A percentile compares a stretch with the other conserved stretches of the same genome.
Evolutionary conservation across 1,139 yeast genomes (phyloP).

Genomic region (Lodderomyces orthopsilosis): DNA sequence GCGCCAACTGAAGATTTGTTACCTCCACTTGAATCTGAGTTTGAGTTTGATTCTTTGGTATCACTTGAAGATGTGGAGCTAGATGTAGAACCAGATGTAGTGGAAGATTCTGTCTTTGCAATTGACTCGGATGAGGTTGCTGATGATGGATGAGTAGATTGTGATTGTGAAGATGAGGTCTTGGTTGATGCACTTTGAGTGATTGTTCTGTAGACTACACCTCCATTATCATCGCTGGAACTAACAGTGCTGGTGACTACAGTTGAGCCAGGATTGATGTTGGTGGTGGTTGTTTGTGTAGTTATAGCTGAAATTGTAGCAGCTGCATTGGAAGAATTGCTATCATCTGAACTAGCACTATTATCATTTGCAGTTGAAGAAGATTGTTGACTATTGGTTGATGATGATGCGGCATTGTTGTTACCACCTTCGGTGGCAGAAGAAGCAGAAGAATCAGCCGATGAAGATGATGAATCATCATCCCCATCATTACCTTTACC

Average conservation of each 20-base stretch:
- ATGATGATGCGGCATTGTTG: background rate
- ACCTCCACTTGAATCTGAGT: background rate
- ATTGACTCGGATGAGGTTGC: conserved; percentile 17
- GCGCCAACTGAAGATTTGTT: conserved; percentile 40
- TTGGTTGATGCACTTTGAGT: conserved; percentile 7
- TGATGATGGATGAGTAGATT: conserved; percentile 9
- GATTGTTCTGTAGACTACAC: conserved; percentile 9
- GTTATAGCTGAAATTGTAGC: background rate
- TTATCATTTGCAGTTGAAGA: conserved; percentile 7
- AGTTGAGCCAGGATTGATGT: background rate
- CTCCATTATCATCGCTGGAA: conserved; percentile 15
- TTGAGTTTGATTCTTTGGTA: conserved; percentile 4
- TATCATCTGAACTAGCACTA: background rate
- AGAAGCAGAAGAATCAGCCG: background rate
- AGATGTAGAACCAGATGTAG: background rate
- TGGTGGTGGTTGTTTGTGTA: conserved; percentile 1
- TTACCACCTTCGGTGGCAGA: background rate
- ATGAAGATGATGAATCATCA: conserved; percentile 6
- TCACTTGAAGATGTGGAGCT: conserved; percentile 14
- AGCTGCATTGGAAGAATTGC: background rate
- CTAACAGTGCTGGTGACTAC: conserved; percentile 8
- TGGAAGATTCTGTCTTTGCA: background rate
- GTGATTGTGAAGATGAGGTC: conserved; percentile 1
- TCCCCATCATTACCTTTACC: conserved; percentile 16
- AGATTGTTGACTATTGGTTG: conserved; percentile 1